These are phyloP conservation scores for Ehretia macrophylla DNA, from an alignment of 257 asterid species.

Conservation along the genomic window DNA sequence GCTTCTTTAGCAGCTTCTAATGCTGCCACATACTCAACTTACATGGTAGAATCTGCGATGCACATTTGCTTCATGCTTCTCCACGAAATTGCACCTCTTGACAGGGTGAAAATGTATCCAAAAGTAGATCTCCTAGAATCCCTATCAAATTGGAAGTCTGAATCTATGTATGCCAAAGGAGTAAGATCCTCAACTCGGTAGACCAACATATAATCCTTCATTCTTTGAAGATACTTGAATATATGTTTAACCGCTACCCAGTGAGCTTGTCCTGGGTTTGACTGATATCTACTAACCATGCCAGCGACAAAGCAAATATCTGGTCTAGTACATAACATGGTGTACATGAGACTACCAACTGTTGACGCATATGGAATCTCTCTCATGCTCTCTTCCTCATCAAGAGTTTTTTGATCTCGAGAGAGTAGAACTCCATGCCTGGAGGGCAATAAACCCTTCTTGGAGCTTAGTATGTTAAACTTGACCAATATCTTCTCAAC, in stretches of 20 bases:
- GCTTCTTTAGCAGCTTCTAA: not conserved
- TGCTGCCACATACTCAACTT: not conserved
- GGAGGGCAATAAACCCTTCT: not conserved
- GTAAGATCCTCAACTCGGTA: not conserved
- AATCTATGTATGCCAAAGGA: not conserved
- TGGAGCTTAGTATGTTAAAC: not conserved
- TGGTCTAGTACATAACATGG: constrained; percentile 1
- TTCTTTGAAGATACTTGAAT: not conserved
- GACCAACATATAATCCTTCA: not conserved
- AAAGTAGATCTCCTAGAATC: not conserved
- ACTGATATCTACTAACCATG: not conserved
- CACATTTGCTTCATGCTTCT: not conserved
- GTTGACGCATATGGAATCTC: constrained; percentile 1
- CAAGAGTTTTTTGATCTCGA: not conserved
- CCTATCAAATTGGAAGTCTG: not conserved
- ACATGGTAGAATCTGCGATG: not conserved
- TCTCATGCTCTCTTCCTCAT: not conserved
- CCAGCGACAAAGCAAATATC: not conserved
- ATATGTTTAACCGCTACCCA: not conserved
- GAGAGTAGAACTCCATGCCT: not conserved
- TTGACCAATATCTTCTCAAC: not conserved
- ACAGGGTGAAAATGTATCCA: not conserved
- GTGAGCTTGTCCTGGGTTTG: not conserved
- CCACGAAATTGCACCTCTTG: not conserved
- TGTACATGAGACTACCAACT: not conserved